Conservation (phyloP, 306 rosid species). For the Mimosa pudica region DNA sequence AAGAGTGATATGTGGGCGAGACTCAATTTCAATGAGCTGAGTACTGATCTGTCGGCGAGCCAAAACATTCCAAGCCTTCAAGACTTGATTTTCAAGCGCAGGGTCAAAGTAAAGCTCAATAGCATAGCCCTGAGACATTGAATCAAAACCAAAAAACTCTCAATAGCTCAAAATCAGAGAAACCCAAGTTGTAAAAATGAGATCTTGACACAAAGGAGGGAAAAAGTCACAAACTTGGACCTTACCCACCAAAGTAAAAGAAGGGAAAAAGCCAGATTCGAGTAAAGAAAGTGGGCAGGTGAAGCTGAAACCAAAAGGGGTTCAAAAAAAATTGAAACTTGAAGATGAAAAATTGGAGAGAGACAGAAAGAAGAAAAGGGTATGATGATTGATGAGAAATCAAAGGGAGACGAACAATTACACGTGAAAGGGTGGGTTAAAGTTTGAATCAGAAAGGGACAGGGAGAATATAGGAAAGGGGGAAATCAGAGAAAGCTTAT, state of each 20-base stretch:
- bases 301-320: conserved; percentile 17
- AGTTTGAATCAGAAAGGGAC: conserved; percentile 45
- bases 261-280: conserved; percentile 21
- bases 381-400: conserved; percentile 1
- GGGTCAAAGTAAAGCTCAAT: conserved; percentile 96
- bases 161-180: conserved; percentile 9
- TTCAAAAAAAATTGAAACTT: background rate
- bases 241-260: conserved; percentile 14
- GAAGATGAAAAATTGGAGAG: conserved; percentile 23
- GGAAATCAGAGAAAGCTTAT: conserved; percentile 16
- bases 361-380: background rate
- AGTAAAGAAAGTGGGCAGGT: conserved; percentile 16
- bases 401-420: conserved; percentile 22
- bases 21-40: conserved; percentile 78
- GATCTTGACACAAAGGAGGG: conserved; percentile 38
- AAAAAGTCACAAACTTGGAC: conserved; percentile 14
- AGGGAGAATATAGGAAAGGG: conserved; percentile 36
- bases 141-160: conserved; percentile 23
- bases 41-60: conserved; percentile 94
- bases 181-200: conserved; percentile 39
- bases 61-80: conserved; percentile 93
- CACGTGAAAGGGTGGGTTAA: conserved; percentile 43
- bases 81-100: conserved; percentile 87
- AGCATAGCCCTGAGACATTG: conserved; percentile 83
- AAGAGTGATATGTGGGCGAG: conserved; percentile 97